Evolutionary conservation across 805 yeast species (phyloP).

Genomic region (Saccharomycopsis fibuligera): DNA sequence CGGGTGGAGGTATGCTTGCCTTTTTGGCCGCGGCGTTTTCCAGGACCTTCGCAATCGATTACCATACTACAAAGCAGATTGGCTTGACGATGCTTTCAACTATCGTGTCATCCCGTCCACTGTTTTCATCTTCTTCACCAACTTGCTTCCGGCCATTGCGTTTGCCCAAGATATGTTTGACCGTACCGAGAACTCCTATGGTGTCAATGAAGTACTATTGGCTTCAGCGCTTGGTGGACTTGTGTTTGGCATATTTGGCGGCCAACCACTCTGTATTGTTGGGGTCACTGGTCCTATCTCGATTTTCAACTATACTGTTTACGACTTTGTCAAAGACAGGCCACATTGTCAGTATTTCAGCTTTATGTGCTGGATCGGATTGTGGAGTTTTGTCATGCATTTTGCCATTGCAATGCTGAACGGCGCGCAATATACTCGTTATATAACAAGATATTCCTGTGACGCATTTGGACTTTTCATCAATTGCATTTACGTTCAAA

Average conservation of each 20-base stretch:
- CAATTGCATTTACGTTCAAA: slow-evolving; percentile 79
- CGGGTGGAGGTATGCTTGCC: not conserved
- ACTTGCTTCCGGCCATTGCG: slow-evolving; percentile 87
- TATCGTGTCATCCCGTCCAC: slow-evolving; percentile 87
- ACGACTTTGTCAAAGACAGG: slow-evolving; percentile 28
- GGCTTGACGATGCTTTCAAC: slow-evolving; percentile 66
- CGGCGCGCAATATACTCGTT: slow-evolving; percentile 57
- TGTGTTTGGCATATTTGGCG: slow-evolving; percentile 76
- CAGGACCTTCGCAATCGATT: slow-evolving; percentile 11
- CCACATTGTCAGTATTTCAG: slow-evolving; percentile 58
- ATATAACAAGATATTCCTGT: slow-evolving; percentile 77
- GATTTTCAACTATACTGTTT: slow-evolving; percentile 85
- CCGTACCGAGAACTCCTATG: slow-evolving; percentile 78
- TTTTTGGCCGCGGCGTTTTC: slow-evolving; percentile 5
- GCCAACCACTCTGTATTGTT: slow-evolving; percentile 91
- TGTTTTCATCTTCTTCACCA: slow-evolving; percentile 79
- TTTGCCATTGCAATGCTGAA: slow-evolving; percentile 64
- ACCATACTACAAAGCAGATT: slow-evolving; percentile 75
- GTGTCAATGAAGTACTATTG: slow-evolving; percentile 83
- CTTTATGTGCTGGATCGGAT: slow-evolving; percentile 92
- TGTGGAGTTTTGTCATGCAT: slow-evolving; percentile 88
- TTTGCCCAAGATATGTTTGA: slow-evolving; percentile 98
- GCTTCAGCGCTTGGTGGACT: slow-evolving; percentile 86
- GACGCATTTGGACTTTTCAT: slow-evolving; percentile 92
- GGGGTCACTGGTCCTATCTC: slow-evolving; percentile 97